These are phyloP conservation scores for Leccinellum albellum DNA, from an alignment of 768 basidiomycete genomes.

Conservation along the genomic window DNA sequence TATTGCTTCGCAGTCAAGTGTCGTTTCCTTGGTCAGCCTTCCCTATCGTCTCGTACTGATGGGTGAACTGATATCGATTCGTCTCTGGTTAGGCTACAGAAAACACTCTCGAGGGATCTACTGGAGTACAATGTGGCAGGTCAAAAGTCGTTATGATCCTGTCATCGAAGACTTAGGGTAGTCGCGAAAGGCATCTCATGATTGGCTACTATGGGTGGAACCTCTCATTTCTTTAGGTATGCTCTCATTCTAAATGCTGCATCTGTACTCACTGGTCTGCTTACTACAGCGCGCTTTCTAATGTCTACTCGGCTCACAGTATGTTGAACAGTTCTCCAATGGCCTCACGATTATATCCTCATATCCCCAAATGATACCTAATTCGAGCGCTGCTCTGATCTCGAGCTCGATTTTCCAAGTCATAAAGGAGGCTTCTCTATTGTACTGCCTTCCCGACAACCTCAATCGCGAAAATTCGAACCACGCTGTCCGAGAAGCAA, in stretches of 20 bases:
- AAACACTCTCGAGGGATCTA: constrained; percentile 94
- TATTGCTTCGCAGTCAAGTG: constrained; percentile 97
- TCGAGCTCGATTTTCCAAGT: constrained; percentile 97
- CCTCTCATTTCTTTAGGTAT: constrained; percentile 76
- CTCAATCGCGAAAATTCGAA: constrained; percentile 34
- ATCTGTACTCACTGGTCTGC: constrained; percentile 10
- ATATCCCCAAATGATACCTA: constrained; percentile 89
- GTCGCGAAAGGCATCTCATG: constrained; percentile 85
- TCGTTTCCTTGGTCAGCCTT: constrained; percentile 61
- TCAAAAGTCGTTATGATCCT: constrained; percentile 80
- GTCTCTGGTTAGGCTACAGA: constrained; percentile 90
- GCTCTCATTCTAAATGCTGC: background rate
- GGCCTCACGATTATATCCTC: constrained; percentile 93
- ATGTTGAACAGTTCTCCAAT: constrained; percentile 98
- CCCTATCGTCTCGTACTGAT: constrained; percentile 40
- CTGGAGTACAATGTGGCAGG: constrained; percentile 83
- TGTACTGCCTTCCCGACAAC: constrained; percentile 92
- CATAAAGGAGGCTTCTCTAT: constrained; percentile 91
- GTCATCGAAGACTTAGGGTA: constrained; percentile 94
- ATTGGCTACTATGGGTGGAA: constrained; percentile 96
- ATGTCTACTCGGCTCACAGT: constrained; percentile 92
- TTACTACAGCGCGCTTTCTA: constrained; percentile 77
- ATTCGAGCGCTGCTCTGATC: constrained; percentile 78
- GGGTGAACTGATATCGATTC: constrained; percentile 79
- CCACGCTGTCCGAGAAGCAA: constrained; percentile 96